Evolutionary conservation across 2,329 filamentous ascomycete genomes (phyloP).

Genomic region (Pseudogymnoascus sp.): DNA sequence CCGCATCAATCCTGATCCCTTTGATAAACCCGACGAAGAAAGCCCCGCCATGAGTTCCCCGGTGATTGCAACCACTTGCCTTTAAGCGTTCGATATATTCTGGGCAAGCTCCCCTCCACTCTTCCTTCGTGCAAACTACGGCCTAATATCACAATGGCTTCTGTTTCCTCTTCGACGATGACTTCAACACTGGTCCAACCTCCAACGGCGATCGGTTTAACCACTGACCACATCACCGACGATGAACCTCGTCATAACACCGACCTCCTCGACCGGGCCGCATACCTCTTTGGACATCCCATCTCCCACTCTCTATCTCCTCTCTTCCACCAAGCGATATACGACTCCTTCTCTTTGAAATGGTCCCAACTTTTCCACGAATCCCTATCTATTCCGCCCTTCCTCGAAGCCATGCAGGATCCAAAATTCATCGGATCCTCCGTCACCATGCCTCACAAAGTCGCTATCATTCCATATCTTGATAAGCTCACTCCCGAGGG

Average conservation of each 20-base stretch:
- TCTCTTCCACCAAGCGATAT: slow-evolving; percentile 48
- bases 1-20: background rate
- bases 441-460: slow-evolving; percentile 81
- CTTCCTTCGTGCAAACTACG: background rate
- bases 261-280: slow-evolving; percentile 18
- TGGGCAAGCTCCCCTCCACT: background rate
- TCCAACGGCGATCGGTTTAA: background rate
- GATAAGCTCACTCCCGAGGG: slow-evolving; percentile 69
- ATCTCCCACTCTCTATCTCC: slow-evolving; percentile 50
- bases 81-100: slow-evolving; percentile 6
- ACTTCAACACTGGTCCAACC: background rate
- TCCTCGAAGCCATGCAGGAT: slow-evolving; percentile 46
- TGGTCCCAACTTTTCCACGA: slow-evolving; percentile 50
- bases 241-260: background rate
- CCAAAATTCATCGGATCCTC: slow-evolving; percentile 61
- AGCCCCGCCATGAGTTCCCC: background rate
- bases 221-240: background rate
- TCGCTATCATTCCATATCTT: slow-evolving; percentile 65
- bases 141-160: background rate
- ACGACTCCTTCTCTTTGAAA: slow-evolving; percentile 41
- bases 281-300: slow-evolving; percentile 52
- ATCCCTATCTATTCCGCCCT: slow-evolving; percentile 42
- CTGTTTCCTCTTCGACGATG: slow-evolving; percentile 1
- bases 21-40: background rate
- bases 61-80: background rate